Percentiles rank a stretch among this genome's conserved stretches.
Evolutionary conservation across 2,329 filamentous ascomycete species (phyloP).

Genomic region (Cadophora sp.): DNA sequence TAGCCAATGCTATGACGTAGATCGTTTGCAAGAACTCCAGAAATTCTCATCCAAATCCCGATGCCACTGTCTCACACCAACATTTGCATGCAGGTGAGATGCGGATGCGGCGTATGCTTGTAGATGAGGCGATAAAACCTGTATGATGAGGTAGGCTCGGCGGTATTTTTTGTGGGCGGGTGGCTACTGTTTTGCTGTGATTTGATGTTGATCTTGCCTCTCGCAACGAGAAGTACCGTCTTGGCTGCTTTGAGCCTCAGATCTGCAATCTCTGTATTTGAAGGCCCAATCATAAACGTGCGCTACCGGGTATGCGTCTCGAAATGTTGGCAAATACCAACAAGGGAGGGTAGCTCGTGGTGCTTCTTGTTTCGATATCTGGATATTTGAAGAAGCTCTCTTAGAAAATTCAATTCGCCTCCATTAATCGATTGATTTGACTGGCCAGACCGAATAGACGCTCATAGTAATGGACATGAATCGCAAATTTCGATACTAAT

Average conservation of each 20-base stretch:
- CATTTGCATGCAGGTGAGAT: not conserved
- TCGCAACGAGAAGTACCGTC: not conserved
- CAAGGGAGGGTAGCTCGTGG: not conserved
- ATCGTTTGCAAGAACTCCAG: not conserved
- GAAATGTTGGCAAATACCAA: not conserved
- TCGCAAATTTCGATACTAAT: not conserved
- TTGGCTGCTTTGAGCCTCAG: constrained; percentile 15
- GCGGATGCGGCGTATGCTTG: not conserved
- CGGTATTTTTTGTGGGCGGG: not conserved
- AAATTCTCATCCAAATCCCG: not conserved
- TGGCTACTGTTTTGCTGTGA: not conserved
- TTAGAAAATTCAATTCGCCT: not conserved
- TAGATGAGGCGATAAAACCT: not conserved
- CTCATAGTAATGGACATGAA: not conserved
- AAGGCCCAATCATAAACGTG: not conserved
- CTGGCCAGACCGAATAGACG: not conserved
- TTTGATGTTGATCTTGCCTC: not conserved
- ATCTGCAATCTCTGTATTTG: not conserved
- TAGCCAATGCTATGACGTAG: constrained; percentile 9
- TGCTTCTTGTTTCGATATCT: not conserved
- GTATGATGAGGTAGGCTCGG: constrained; percentile 11
- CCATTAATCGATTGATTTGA: not conserved
- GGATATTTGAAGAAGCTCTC: not conserved
- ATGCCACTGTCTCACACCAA: no score
- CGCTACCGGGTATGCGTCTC: no score